Base-by-base conservation (phyloP, 257 asterid species). In the Lycium ferocissimum region DNA sequence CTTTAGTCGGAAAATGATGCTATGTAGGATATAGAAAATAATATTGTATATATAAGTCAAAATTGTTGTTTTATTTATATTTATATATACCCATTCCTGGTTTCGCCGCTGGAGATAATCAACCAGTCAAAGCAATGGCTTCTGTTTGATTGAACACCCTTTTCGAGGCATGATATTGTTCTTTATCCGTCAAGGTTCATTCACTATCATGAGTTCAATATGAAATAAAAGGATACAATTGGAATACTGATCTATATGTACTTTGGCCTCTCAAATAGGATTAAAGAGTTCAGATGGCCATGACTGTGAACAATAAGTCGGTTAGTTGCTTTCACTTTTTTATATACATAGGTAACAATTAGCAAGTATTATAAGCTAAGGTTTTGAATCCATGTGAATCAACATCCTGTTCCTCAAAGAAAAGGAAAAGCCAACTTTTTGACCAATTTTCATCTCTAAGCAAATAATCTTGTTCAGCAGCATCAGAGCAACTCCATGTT, bases 121-220 rank as follows among this genome's bases (percentile, higher is more conserved):
- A 91, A 73, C 98, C 99, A 18, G 92, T 91, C 84, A 85, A 51
- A 65, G 98, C 99, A 58, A 92, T 94, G 90, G 20, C 88, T 43
- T 92, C 92, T 84, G 72, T 96, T 61, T n/a, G n/a, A n/a, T n/a
- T n/a, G n/a, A n/a, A n/a, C n/a, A n/a, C n/a, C n/a, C n/a, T n/a
- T n/a, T 78, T 51, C 6, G 47, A 51, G 82, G 22, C 47, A 76
- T 51, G 22, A 76, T 14, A 51, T 8, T 14, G 43, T 51, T 65
- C 82, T 33, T 13, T 76, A 51, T 54, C 14, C 45, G 26, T 76
- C 63, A 76, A 76, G 63, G 51, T 7, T 9, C 43, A 76, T 51
- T 26, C 47, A 51, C 14, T 14, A 51, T 76, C 65, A 76, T 22
- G 82, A 51, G 22, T 18, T 76, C 12, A 3, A 76, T 26, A 76